phyloP scores from a whole-genome alignment of 2,329 filamentous ascomycete species.

The Aspergillus aculeatus region DNA sequence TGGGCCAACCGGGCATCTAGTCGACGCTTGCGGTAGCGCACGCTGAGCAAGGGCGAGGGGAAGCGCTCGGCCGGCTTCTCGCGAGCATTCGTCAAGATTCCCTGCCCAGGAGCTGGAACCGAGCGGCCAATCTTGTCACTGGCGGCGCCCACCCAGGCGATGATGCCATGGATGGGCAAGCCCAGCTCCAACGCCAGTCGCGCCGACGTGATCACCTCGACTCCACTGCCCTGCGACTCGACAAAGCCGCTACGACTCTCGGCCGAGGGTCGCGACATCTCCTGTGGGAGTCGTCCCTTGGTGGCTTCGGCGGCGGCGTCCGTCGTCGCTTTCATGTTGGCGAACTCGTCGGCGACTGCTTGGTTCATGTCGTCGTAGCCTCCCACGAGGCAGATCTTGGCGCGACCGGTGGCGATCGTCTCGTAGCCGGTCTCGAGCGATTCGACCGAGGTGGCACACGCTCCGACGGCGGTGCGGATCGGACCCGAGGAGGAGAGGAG shows the following conservation, averaged over 20 bases:
- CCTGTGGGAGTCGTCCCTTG: slow-evolving; percentile 84
- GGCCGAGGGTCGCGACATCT: slow-evolving; percentile 94
- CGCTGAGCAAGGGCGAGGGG: neutral
- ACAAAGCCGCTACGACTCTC: slow-evolving; percentile 95
- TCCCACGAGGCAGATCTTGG: slow-evolving; percentile 88
- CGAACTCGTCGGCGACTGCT: slow-evolving; percentile 95
- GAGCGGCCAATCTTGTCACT: slow-evolving; percentile 97
- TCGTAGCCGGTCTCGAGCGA: slow-evolving; percentile 94
- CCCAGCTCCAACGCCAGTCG: slow-evolving; percentile 12
- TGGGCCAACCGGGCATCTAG: too few species aligned
- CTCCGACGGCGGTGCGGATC: slow-evolving; percentile 94
- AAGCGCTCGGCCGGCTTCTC: slow-evolving; percentile 31
- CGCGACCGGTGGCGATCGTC: slow-evolving; percentile 94
- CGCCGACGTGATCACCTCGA: slow-evolving; percentile 11
- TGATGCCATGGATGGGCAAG: slow-evolving; percentile 8
- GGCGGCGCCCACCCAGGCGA: slow-evolving; percentile 36
- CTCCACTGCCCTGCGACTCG: slow-evolving; percentile 93
- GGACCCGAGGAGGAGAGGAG: slow-evolving; percentile 89
- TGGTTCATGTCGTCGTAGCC: slow-evolving; percentile 97
- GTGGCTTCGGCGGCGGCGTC: slow-evolving; percentile 91
- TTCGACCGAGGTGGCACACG: slow-evolving; percentile 91
- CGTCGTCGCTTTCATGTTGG: slow-evolving; percentile 98
- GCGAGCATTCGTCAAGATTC: slow-evolving; percentile 79
- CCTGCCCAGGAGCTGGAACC: slow-evolving; percentile 88
- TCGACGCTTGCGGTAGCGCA: neutral